Evolutionary conservation across 306 rosid genomes (phyloP), one percentile per base, ranked within the genome.

Genomic region (Ammopiptanthus mongolicus): DNA sequence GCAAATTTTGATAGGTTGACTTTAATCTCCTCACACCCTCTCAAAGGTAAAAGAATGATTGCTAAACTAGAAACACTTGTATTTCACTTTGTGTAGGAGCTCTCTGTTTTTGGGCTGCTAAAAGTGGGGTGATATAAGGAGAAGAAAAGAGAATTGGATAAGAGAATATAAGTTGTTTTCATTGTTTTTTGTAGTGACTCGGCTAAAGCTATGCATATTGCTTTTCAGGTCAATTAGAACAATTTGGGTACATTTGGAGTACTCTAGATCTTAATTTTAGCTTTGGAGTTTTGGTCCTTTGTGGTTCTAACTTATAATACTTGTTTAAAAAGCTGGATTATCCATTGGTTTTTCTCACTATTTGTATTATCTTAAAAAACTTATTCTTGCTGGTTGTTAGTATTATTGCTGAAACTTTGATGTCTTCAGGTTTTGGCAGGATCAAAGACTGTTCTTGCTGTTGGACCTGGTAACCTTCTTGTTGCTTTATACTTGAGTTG

Each of bases 401-500:
- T 44, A 51, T 41, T 44, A 9, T 55, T 66, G 75, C 60, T 76
- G 14, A 76, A 41, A 28, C 72, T 59, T 44, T 36, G 63, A 65
- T 63, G 65, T 55, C 55, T 66, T 72, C 91, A 93, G 98, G 95
- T 94, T 85, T 41, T 29, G 52, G 83, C 93, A 21, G 97, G 98
- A 22, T 91, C 95, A 39, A 94, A 87, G 83, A 94, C 97, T 6
- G 95, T 94, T 86, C 96, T 94, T 78, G 96, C 97, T 69, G 74
- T 94, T 78, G 98, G 98, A 77, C 97, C 98, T 10, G 98, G 98
- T 94, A 73, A 59, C 65, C 80, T 83, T 63, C 17, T 36, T 46
- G 13, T 23, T 70, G n/a, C 51, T 65, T 71, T 76, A 71, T n/a
- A 25, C 67, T 59, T 64, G 34, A 53, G 13, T 59, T 62, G 56